A percentile compares a stretch with the other conserved stretches of the same genome.
phyloP scores from a whole-genome alignment of 306 rosid species.

The Styphnolobium japonicum region DNA sequence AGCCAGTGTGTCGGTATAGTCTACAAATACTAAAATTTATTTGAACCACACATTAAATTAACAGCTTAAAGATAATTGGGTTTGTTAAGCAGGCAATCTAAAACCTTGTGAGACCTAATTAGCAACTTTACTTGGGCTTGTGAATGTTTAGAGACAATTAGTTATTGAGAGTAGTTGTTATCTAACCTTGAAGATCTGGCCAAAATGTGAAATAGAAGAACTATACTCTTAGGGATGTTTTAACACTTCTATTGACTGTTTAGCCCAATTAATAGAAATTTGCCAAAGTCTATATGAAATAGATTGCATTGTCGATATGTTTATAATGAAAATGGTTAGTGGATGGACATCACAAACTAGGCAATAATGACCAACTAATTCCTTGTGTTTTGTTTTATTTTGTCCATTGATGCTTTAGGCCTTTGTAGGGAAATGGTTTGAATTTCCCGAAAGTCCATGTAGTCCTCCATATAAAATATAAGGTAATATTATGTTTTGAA shows the following conservation, averaged over 20 bases:
- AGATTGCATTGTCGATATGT: neutral
- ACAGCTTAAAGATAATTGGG: neutral
- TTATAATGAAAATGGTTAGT: neutral
- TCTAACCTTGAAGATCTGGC: neutral
- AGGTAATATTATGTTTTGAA: neutral
- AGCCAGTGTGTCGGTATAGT: neutral
- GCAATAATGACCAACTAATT: neutral
- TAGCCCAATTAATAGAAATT: neutral
- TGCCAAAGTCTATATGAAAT: neutral
- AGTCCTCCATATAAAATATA: neutral
- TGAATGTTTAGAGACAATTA: neutral
- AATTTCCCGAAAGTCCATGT: neutral
- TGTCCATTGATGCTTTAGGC: neutral
- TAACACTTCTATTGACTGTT: neutral
- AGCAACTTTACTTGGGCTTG: too few relatives aligned
- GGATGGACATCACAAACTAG: neutral
- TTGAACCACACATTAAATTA: neutral
- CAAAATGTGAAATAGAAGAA: neutral
- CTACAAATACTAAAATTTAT: neutral
- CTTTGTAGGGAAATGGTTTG: neutral
- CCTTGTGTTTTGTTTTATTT: neutral
- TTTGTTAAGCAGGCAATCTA: neutral
- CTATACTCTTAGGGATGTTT: neutral
- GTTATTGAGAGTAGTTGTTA: neutral
- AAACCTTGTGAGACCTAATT: too few relatives aligned